phyloP scores from a whole-genome alignment of 148 eudicot species.

The Persicaria tinctoria region DNA sequence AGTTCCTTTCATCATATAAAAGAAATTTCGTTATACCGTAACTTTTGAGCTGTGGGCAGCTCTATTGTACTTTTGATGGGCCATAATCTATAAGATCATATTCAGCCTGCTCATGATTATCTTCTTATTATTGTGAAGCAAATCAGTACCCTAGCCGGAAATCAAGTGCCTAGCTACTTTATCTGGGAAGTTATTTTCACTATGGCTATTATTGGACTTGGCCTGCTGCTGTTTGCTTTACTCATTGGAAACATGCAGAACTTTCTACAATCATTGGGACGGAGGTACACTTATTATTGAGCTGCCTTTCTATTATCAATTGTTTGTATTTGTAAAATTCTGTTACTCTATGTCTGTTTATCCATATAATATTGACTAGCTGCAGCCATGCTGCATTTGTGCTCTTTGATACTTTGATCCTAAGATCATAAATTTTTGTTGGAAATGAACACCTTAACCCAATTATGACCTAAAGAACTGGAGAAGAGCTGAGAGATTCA shows the following conservation, averaged over 20 bases:
- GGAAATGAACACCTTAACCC: neutral
- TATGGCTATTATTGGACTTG: slow-evolving; percentile 66
- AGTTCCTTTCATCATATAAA: neutral
- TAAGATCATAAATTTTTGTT: neutral
- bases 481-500: neutral
- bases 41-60: neutral
- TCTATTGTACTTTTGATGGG: neutral
- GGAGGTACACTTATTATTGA: slow-evolving; percentile 40
- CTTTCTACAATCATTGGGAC: slow-evolving; percentile 80
- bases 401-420: neutral
- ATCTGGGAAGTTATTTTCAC: slow-evolving; percentile 77
- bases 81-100: neutral
- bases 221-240: slow-evolving; percentile 74
- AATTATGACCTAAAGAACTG: neutral
- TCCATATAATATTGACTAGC: neutral
- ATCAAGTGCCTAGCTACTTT: slow-evolving; percentile 65
- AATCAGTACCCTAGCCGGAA: slow-evolving; percentile 88
- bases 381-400: neutral
- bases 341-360: neutral
- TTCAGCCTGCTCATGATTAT: neutral
- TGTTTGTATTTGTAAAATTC: neutral
- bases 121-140: slow-evolving; percentile 38
- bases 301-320: slow-evolving; percentile 12
- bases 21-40: neutral
- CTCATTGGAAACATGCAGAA: slow-evolving; percentile 88